These are phyloP conservation scores for Pulchroboletus neoregius DNA, from an alignment of 1,284 basidiomycete species.

Conservation along the genomic window DNA sequence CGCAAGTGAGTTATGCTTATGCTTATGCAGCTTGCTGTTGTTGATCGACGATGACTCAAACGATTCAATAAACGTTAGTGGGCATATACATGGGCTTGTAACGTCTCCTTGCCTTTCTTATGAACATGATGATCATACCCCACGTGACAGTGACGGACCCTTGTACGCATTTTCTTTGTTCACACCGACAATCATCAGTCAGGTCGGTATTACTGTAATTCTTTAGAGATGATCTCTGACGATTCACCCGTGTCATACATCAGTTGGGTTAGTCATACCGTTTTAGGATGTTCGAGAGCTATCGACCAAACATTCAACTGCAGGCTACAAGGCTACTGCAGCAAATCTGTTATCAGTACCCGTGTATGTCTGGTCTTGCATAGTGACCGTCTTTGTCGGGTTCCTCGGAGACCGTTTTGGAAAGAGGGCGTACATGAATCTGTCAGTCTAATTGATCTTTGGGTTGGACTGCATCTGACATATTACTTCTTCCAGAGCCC, in stretches of 20 bases:
- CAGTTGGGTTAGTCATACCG: conserved; percentile 19
- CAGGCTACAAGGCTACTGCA: conserved; percentile 45
- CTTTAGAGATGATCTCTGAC: not conserved
- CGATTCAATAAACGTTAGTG: conserved; percentile 34
- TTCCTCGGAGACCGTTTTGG: conserved; percentile 46
- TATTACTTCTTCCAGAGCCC: conserved; percentile 16
- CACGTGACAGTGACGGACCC: conserved; percentile 40
- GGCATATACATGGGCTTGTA: conserved; percentile 48
- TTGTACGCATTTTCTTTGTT: conserved; percentile 55
- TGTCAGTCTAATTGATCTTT: conserved; percentile 33
- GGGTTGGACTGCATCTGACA: conserved; percentile 10
- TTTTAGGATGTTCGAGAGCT: not conserved
- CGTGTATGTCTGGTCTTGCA: conserved; percentile 48
- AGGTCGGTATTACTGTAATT: conserved; percentile 32
- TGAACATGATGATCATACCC: not conserved
- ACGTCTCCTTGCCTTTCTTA: not conserved
- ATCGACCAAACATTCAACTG: not conserved
- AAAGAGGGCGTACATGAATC: conserved; percentile 45
- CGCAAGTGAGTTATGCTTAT: conserved; percentile 41
- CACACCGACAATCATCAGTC: conserved; percentile 50
- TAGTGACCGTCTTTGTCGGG: conserved; percentile 47
- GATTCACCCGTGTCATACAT: not conserved
- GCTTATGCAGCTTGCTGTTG: not conserved
- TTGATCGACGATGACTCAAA: not conserved
- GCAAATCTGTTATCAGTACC: conserved; percentile 55